These are phyloP conservation scores for Colletotrichum euphorbiae DNA, from an alignment of 2,329 filamentous ascomycete species.

Conservation along the genomic window DNA sequence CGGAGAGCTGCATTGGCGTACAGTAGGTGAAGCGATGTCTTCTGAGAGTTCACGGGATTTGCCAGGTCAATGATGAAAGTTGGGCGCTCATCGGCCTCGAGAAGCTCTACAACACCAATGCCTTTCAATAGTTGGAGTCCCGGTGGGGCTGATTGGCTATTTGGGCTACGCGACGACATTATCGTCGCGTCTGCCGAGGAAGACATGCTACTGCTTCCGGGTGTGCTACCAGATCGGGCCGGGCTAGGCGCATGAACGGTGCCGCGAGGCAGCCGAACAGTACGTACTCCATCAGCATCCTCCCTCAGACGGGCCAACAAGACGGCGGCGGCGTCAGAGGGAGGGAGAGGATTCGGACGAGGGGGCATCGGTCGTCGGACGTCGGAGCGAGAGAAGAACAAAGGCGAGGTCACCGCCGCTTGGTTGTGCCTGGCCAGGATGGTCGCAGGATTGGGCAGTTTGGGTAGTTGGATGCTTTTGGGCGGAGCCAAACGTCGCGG, in stretches of 20 bases:
- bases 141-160: slow-evolving; percentile 59
- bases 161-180: slow-evolving; percentile 56
- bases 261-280: slow-evolving; percentile 66
- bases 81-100: slow-evolving; percentile 81
- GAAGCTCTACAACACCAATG: slow-evolving; percentile 76
- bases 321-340: slow-evolving; percentile 56
- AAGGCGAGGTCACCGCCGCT: slow-evolving; percentile 58
- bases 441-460: slow-evolving; percentile 40
- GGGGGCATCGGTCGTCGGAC: slow-evolving; percentile 49
- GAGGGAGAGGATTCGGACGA: slow-evolving; percentile 53
- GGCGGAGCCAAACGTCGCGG: slow-evolving; percentile 60
- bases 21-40: slow-evolving; percentile 68
- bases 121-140: slow-evolving; percentile 69
- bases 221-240: slow-evolving; percentile 61
- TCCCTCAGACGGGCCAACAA: slow-evolving; percentile 62
- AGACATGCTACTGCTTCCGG: slow-evolving; percentile 62
- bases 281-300: slow-evolving; percentile 61
- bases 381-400: slow-evolving; percentile 63
- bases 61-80: slow-evolving; percentile 80
- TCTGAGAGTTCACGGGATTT: slow-evolving; percentile 65
- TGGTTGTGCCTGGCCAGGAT: slow-evolving; percentile 47
- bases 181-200: slow-evolving; percentile 57
- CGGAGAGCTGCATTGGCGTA: slow-evolving; percentile 78
- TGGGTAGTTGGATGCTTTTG: slow-evolving; percentile 56
- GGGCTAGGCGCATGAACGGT: slow-evolving; percentile 60